Base-by-base conservation (phyloP, 2,329 filamentous ascomycete genomes). In the Bisporella sp. region DNA sequence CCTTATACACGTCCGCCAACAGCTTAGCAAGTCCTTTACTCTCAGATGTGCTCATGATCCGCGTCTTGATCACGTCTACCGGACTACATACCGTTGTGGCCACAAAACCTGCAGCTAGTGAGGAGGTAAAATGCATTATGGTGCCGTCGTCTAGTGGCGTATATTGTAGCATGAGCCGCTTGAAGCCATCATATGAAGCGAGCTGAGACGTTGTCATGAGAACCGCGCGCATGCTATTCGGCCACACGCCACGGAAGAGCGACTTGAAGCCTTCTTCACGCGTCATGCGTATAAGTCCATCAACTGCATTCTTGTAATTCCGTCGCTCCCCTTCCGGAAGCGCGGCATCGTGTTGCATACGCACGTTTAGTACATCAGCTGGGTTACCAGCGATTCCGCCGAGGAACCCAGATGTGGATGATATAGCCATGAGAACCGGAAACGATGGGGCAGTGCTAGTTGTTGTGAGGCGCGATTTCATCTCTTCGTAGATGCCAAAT, bases 351-450 rank as follows among this genome's bases (percentile, higher is more conserved):
- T 95, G 89, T 72, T 99, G 93, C 93, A 99, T 99, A 58, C 93
- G 89, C 46, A 99, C 93, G 70, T 99, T 99, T 63, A 96, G 77
- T 33, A 99, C 90, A 67, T 99, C 93, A 57, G 91, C 92, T 3
- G 91, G 90, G 71, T 97, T 99, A 57, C 93, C 93, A 5, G 85
- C 87, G 44, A 97, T 72, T 46, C 93, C 93, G 55, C 93, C 93
- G 3, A 95, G 70, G 65, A 96, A 88, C 47, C 93, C 93, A 6
- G 93, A 92, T 31, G 82, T 72, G 29, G 83, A 85, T 48, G 92
- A 89, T 69, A 97, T 87, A 57, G 79, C 87, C 56, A 96, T 78
- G 7, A 99, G 83, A n/a, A 81, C 76, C 8, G 82, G 74, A 61
- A 96, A 83, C 2, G 85, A 82, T 3, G 90, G 85, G 47, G 72